These are phyloP conservation scores for Pythium insidiosum DNA, from an alignment of 352 stramenopile genomes.

Conservation along the genomic window DNA sequence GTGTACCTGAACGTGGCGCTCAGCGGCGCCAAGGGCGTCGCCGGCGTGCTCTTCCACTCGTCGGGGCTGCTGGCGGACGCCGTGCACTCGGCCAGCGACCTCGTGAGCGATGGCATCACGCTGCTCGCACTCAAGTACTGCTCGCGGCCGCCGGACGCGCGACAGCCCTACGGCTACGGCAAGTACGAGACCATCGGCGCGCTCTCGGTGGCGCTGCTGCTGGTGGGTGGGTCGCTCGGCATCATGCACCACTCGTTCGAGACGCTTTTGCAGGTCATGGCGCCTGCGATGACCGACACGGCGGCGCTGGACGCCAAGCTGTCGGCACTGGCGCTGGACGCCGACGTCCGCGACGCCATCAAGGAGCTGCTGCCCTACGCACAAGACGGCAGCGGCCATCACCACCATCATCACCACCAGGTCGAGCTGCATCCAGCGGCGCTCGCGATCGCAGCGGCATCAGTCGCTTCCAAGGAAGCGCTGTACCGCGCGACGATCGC, in stretches of 20 bases:
- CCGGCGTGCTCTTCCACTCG: constrained; percentile 71
- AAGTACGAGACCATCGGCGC: constrained; percentile 72
- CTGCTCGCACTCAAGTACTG: constrained; percentile 88
- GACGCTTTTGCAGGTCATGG: constrained; percentile 39
- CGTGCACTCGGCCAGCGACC: constrained; percentile 91
- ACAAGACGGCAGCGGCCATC: too few species aligned
- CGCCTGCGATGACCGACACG: constrained; percentile 14
- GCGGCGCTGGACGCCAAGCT: constrained; percentile 18
- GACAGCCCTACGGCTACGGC: constrained; percentile 76
- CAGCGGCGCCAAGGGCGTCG: constrained; percentile 54
- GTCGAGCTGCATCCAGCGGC: constrained; percentile 47
- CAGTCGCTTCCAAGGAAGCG: constrained; percentile 88
- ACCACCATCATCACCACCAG: constrained; percentile 7
- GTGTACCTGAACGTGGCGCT: constrained; percentile 66
- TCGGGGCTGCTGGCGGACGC: constrained; percentile 91
- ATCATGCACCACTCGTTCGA: constrained; percentile 69
- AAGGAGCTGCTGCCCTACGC: constrained; percentile 14
- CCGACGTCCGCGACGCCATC: constrained; percentile 24
- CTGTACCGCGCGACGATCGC: constrained; percentile 88
- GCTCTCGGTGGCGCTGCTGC: constrained; percentile 48
- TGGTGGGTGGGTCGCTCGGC: constrained; percentile 51
- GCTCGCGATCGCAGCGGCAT: constrained; percentile 77
- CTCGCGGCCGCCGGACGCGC: constrained; percentile 85
- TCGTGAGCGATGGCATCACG: constrained; percentile 94
- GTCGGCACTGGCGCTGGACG: constrained; percentile 16